Evolutionary conservation across 805 yeast genomes (phyloP).

Genomic region (Teunomyces panamensis): DNA sequence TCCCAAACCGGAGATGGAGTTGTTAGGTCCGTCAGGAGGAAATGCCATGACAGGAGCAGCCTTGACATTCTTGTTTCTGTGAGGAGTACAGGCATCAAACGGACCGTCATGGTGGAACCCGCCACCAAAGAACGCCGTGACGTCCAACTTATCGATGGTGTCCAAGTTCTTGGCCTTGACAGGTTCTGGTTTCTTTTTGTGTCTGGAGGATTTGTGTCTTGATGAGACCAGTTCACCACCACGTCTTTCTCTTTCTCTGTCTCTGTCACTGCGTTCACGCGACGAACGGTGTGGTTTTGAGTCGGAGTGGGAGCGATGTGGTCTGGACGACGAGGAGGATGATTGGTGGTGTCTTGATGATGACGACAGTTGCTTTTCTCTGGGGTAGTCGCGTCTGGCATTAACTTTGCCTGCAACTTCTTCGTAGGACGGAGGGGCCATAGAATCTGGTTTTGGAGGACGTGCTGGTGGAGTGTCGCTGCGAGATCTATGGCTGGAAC

Average conservation of each 20-base stretch:
- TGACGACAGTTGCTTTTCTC: conserved; percentile 43
- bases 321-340: conserved; percentile 16
- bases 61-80: conserved; percentile 71
- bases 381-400: conserved; percentile 46
- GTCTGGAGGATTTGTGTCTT: conserved; percentile 21
- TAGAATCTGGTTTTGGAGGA: conserved; percentile 14
- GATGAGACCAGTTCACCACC: conserved; percentile 5
- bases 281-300: conserved; percentile 11
- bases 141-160: conserved; percentile 93
- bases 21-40: conserved; percentile 94
- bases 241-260: conserved; percentile 2
- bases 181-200: conserved; percentile 41
- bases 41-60: conserved; percentile 94
- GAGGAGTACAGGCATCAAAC: conserved; percentile 97
- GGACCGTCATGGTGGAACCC: conserved; percentile 99
- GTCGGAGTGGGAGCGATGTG: conserved; percentile 18
- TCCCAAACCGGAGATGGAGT: conserved; percentile 68
- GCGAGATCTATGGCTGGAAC: conserved; percentile 14
- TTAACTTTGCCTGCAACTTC: conserved; percentile 58
- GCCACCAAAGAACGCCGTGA: conserved; percentile 89
- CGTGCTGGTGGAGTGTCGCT: conserved; percentile 15
- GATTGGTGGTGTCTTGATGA: conserved; percentile 8
- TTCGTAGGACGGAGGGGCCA: conserved; percentile 65
- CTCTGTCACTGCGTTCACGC: conserved; percentile 6
- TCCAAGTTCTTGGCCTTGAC: conserved; percentile 74